phyloP scores from a whole-genome alignment of 345 rosid species.

The Rhizophora mangle region DNA sequence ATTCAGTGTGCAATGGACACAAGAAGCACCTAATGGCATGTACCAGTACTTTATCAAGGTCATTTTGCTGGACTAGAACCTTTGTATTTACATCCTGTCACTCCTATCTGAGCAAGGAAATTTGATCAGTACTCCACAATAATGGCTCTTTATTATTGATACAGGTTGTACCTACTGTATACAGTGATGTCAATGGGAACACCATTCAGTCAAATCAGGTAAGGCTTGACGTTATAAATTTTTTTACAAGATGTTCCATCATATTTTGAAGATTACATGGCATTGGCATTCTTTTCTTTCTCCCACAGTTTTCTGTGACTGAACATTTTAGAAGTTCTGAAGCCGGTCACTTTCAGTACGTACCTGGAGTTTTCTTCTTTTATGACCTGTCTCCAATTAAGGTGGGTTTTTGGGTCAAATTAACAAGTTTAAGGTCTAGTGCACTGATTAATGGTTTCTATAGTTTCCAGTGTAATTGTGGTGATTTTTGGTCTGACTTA shows the following conservation, averaged over 20 bases:
- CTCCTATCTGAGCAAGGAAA: background rate
- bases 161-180: slow-evolving; percentile 94
- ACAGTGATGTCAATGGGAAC: slow-evolving; percentile 71
- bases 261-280: no score
- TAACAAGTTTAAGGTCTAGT: background rate
- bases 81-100: slow-evolving; percentile 7
- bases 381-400: slow-evolving; percentile 98
- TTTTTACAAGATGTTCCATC: background rate
- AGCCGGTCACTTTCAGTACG: slow-evolving; percentile 60
- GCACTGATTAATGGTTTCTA: background rate
- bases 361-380: slow-evolving; percentile 92
- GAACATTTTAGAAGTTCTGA: slow-evolving; percentile 78
- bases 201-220: slow-evolving; percentile 96
- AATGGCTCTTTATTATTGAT: slow-evolving; percentile 6
- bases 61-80: slow-evolving; percentile 16
- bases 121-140: background rate
- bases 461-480: background rate
- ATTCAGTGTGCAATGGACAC: slow-evolving; percentile 78
- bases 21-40: slow-evolving; percentile 68
- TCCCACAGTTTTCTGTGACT: slow-evolving; percentile 79
- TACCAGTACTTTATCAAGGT: slow-evolving; percentile 98
- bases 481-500: background rate
- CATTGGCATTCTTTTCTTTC: background rate
- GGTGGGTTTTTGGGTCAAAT: slow-evolving; percentile 38
- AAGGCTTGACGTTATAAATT: background rate